A percentile compares a stretch with the other conserved stretches of the same genome.
Conservation (phyloP, 73 alveolate genomes). For the Breviolum minutum region DNA sequence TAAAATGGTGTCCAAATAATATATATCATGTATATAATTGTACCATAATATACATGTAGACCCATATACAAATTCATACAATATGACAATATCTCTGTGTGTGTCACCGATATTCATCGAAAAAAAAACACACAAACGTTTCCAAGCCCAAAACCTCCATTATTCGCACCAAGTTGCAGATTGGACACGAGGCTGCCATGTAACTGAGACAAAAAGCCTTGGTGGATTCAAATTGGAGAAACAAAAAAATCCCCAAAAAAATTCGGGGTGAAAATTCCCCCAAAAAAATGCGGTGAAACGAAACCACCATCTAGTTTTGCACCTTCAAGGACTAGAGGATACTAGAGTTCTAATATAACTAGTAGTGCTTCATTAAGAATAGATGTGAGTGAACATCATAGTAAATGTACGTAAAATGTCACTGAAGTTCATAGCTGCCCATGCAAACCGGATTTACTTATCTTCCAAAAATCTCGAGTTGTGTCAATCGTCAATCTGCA, state of each 20-base stretch:
- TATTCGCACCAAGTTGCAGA: slow-evolving; percentile 40
- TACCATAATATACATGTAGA: too few species aligned
- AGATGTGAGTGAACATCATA: too few species aligned
- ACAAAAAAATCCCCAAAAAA: not conserved
- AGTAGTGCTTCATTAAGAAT: too few species aligned
- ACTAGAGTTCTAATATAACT: not conserved
- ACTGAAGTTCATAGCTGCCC: not conserved
- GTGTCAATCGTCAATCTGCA: not conserved
- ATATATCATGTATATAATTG: too few species aligned
- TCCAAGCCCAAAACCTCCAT: too few species aligned
- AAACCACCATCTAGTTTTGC: not conserved
- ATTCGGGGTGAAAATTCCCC: not conserved
- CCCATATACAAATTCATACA: too few species aligned
- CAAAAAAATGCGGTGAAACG: not conserved
- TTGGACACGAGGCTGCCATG: slow-evolving; percentile 45
- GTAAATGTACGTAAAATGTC: too few species aligned
- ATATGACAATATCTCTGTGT: not conserved
- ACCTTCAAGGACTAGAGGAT: too few species aligned
- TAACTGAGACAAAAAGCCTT: slow-evolving; percentile 70
- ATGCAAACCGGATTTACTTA: not conserved
- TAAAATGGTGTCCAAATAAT: too few species aligned
- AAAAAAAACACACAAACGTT: too few species aligned
- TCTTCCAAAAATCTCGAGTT: not conserved
- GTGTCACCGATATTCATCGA: not conserved
- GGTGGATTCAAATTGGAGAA: not conserved